Percentiles rank a stretch among this genome's conserved stretches.
Conservation (phyloP, 257 asterid species). For the Paulownia fortunei region DNA sequence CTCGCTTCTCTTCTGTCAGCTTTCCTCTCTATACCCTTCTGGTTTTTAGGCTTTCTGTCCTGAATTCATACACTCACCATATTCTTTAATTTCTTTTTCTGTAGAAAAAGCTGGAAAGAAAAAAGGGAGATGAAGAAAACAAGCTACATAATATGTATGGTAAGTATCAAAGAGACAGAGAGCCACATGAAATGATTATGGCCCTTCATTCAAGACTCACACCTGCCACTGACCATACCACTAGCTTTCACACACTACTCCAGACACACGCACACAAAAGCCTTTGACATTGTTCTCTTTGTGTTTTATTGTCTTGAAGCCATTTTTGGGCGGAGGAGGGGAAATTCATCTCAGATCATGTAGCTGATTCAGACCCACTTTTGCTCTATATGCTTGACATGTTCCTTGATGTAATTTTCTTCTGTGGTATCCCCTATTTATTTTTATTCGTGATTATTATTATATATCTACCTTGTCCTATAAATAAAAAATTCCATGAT, state of each 20-base stretch:
- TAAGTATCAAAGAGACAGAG: neutral
- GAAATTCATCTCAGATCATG: neutral
- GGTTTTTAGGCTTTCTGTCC: neutral
- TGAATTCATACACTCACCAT: neutral
- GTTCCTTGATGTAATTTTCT: neutral
- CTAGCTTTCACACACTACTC: neutral
- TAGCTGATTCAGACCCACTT: neutral
- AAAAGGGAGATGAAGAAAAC: too few relatives aligned
- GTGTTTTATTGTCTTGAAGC: neutral
- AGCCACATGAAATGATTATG: neutral
- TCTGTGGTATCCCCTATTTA: neutral
- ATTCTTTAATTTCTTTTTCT: neutral
- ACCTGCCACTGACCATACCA: neutral
- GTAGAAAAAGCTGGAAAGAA: neutral
- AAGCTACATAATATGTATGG: neutral
- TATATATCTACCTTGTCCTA: neutral
- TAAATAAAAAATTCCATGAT: neutral
- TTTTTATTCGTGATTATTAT: neutral
- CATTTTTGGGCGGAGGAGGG: neutral
- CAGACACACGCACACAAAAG: neutral
- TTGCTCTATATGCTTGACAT: neutral
- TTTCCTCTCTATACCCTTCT: conserved; percentile 13
- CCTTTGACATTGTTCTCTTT: neutral
- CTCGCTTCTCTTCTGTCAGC: conserved; percentile 54
- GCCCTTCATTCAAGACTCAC: neutral